Conservation (phyloP, 2,329 filamentous ascomycete genomes). For the Penicillium sp. region DNA sequence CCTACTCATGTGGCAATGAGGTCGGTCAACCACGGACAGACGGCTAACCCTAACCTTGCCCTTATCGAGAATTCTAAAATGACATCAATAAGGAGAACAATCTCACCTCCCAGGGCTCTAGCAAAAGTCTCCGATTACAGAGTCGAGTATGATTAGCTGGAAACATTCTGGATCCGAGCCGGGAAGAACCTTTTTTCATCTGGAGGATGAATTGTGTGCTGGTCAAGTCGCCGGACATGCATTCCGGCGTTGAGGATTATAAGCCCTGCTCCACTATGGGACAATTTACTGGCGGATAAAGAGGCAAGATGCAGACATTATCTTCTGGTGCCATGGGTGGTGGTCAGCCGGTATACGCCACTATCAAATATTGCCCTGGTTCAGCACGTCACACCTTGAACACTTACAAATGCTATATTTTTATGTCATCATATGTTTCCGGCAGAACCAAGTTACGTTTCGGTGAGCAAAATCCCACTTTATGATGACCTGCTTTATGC, state of each 20-base stretch:
- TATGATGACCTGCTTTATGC: neutral
- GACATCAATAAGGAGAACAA: neutral
- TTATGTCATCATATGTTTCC: too few species aligned
- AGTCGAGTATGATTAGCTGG: neutral
- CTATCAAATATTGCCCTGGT: neutral
- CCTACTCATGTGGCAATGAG: neutral
- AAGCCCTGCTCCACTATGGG: neutral
- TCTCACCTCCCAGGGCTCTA: neutral
- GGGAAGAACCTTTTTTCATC: neutral
- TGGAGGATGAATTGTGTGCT: neutral
- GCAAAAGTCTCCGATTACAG: neutral
- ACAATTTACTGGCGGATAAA: neutral
- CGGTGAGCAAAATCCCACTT: too few species aligned
- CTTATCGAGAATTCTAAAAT: neutral
- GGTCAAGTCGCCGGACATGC: neutral
- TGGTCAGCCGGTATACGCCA: neutral
- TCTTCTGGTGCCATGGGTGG: neutral
- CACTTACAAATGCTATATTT: neutral
- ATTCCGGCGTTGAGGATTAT: neutral
- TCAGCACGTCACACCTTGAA: neutral
- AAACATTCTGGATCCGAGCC: neutral
- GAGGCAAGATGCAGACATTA: neutral
- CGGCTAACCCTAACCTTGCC: neutral
- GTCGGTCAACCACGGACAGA: neutral
- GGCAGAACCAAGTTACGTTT: too few species aligned